A percentile compares a stretch with the other conserved stretches of the same genome.
phyloP scores from a whole-genome alignment of 345 rosid genomes.

The Boechera divaricarpa region DNA sequence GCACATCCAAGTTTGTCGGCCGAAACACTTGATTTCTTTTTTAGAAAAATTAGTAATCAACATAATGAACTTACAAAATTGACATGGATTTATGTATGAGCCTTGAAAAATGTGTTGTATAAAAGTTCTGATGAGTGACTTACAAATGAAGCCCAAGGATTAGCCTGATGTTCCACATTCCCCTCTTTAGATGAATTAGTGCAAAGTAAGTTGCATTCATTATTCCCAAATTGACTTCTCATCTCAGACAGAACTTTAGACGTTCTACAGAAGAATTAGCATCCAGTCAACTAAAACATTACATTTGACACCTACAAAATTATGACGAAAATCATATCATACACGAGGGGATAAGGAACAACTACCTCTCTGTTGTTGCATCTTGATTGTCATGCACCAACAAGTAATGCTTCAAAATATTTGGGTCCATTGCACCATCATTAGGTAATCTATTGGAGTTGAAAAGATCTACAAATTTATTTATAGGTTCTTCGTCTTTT shows the following conservation, averaged over 20 bases:
- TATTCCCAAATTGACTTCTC: conserved; percentile 84
- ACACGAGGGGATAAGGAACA: conserved; percentile 17
- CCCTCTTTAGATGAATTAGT: conserved; percentile 90
- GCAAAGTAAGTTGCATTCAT: conserved; percentile 79
- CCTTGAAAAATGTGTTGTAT: not conserved
- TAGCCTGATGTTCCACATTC: conserved; percentile 60
- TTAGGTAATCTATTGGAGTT: conserved; percentile 81
- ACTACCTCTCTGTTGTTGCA: conserved; percentile 72
- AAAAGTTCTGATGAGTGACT: conserved; percentile 44
- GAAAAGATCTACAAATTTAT: conserved; percentile 82
- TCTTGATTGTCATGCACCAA: conserved; percentile 95
- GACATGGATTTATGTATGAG: conserved; percentile 17
- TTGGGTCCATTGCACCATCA: conserved; percentile 95
- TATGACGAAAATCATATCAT: conserved; percentile 23
- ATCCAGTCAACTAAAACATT: conserved; percentile 31
- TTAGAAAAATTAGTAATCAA: conserved; percentile 40
- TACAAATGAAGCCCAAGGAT: conserved; percentile 76
- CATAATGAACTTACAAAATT: conserved; percentile 31
- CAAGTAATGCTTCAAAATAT: conserved; percentile 79
- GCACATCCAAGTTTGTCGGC: conserved; percentile 69
- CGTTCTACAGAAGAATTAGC: conserved; percentile 65
- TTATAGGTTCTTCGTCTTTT: conserved; percentile 85
- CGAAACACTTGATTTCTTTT: conserved; percentile 67
- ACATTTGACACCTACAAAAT: conserved; percentile 17
- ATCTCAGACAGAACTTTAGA: conserved; percentile 77